These are phyloP conservation scores for Yamadazyma membranifaciens DNA, from an alignment of 1,139 yeast species.

Conservation along the genomic window DNA sequence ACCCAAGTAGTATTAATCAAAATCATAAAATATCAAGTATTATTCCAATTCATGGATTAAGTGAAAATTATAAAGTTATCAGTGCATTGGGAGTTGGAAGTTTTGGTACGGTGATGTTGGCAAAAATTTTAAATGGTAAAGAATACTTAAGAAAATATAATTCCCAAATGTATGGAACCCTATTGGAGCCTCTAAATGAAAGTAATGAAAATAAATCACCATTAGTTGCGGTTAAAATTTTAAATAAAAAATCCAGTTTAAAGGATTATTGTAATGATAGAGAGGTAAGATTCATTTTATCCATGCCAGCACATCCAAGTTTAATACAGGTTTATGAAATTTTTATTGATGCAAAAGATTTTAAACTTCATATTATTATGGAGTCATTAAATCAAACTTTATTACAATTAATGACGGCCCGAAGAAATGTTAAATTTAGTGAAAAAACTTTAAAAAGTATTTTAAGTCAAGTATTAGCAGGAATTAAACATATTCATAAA, in stretches of 20 bases:
- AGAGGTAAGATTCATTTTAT: slow-evolving; percentile 69
- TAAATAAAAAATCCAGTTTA: slow-evolving; percentile 55
- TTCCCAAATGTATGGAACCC: slow-evolving; percentile 32
- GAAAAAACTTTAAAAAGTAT: slow-evolving; percentile 62
- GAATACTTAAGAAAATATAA: slow-evolving; percentile 15
- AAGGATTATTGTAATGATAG: slow-evolving; percentile 64
- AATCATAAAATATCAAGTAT: slow-evolving; percentile 5
- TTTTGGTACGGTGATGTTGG: slow-evolving; percentile 71
- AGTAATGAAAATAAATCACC: slow-evolving; percentile 26
- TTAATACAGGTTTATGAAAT: slow-evolving; percentile 75
- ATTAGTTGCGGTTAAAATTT: slow-evolving; percentile 81
- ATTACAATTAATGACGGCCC: slow-evolving; percentile 64
- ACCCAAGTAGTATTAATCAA: neutral
- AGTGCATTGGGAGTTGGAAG: slow-evolving; percentile 71
- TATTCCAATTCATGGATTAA: slow-evolving; percentile 41
- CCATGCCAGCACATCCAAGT: slow-evolving; percentile 70
- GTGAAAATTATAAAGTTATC: slow-evolving; percentile 48
- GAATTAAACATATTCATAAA: slow-evolving; percentile 78
- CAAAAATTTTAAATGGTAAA: slow-evolving; percentile 34
- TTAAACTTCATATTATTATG: slow-evolving; percentile 78
- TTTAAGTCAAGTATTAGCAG: slow-evolving; percentile 68
- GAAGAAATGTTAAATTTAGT: slow-evolving; percentile 53
- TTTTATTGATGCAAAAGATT: slow-evolving; percentile 61
- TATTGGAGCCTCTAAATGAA: slow-evolving; percentile 47
- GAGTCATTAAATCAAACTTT: slow-evolving; percentile 84